Evolutionary conservation across 768 basidiomycete species (phyloP), one percentile per base, ranked within the genome.

Genomic region (Auricularia auricula-judae): DNA sequence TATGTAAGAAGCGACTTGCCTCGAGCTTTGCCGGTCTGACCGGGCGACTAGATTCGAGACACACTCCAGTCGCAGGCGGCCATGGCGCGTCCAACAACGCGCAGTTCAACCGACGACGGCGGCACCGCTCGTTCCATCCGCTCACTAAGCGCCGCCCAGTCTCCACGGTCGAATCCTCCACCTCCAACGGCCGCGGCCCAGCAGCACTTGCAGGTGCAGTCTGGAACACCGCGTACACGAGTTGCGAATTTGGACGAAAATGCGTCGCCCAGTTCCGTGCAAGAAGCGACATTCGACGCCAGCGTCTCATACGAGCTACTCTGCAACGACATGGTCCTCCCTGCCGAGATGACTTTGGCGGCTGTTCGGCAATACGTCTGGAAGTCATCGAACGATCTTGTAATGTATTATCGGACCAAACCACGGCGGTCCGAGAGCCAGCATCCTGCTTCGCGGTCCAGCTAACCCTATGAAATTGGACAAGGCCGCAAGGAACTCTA

Each of bases 331-430:
- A 78, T 81, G n/a, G 77, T 90, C 16, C 79, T 98, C 39, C 89
- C 95, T 29, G 78, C 89, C 34, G 85, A 87, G 67, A 93, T 96
- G 86, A 95, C 91, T 4, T 81, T 99, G 42, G 95, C 91, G 3
- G 89, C 89, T 18, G 87, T 95, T 65, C 86, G 92, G 66, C 93
- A 95, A 73, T 97, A 85, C 69, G 83, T 93, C 23, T 97, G 92
- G 93, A 85, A 84, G 69, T 87, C 88, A 68, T 76, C 82, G 18
- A 78, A 79, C 4, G 91, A 93, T 73, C 75, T 93, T 64, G 81
- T 81, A 63, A 84, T 93, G 85, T 79, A 89, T 72, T 93, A 93
- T 72, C 82, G 91, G n/a, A 71, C 73, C 39, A 75, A 69, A 56
- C 16, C 56, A 18, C 29, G 18, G 11, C 18, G 43, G 43, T 44